Conservation (phyloP, 495 filamentous ascomycete species). For the Penicillium waksmanii region DNA sequence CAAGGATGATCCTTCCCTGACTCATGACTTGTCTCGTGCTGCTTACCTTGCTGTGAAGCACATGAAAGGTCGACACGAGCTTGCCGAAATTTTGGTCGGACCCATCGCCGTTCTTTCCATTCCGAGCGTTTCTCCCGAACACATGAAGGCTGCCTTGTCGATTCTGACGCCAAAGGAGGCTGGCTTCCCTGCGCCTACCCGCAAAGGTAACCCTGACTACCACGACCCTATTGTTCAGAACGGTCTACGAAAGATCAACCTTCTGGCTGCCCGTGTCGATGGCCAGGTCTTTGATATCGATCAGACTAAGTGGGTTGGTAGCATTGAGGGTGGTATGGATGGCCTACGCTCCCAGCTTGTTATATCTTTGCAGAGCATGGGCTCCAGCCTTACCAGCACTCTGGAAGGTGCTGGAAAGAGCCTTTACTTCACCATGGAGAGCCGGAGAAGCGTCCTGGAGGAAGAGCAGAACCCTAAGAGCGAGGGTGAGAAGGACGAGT, state of each 20-base stretch:
- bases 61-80: slow-evolving; percentile 59
- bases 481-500: slow-evolving; percentile 43
- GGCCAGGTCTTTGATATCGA: slow-evolving; percentile 81
- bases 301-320: slow-evolving; percentile 80
- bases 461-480: slow-evolving; percentile 60
- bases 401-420: slow-evolving; percentile 78
- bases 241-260: slow-evolving; percentile 81
- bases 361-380: slow-evolving; percentile 72
- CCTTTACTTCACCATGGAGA: slow-evolving; percentile 83
- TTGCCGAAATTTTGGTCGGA: slow-evolving; percentile 78
- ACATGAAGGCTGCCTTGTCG: slow-evolving; percentile 76
- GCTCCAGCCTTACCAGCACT: slow-evolving; percentile 68
- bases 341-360: slow-evolving; percentile 82
- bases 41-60: slow-evolving; percentile 64
- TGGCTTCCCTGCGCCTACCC: slow-evolving; percentile 75
- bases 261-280: slow-evolving; percentile 83
- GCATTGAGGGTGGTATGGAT: slow-evolving; percentile 81
- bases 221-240: slow-evolving; percentile 74
- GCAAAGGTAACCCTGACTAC: slow-evolving; percentile 75
- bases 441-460: slow-evolving; percentile 73
- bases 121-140: slow-evolving; percentile 77
- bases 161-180: slow-evolving; percentile 71
- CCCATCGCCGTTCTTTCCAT: slow-evolving; percentile 81
- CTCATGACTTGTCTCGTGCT: slow-evolving; percentile 74
- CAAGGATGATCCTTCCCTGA: slow-evolving; percentile 55